Base-by-base conservation (phyloP, 257 asterid genomes). In the Schizonepeta tenuifolia region DNA sequence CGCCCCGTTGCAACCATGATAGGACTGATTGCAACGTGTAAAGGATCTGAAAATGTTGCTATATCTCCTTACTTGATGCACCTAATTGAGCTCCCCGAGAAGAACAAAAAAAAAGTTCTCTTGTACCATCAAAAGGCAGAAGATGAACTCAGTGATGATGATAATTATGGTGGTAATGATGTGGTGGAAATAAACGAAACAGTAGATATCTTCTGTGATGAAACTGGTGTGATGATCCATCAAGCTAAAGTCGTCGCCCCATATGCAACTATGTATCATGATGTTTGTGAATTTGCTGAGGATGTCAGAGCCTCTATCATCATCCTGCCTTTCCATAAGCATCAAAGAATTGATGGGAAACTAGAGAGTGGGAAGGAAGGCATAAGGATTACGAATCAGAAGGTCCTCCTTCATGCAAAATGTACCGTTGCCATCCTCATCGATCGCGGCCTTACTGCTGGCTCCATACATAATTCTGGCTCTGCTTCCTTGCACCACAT, bases 271-370 rank as follows among this genome's bases (percentile, higher is more conserved):
- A 90, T 95, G 97, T 79, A 78, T 35, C 56, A 73, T 20, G 99
- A 92, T 50, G 88, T 92, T 3, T 90, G 98, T 26, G 88, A 86
- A 50, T 85, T 68, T 58, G 90, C 96, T 9, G 86, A 80, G 78
- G 96, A 88, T 46, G 82, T 81, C 59, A 83, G 97, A 79, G 91
- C 96, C 6, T 85, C 97, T 14, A 72, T 95, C 51, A 80, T 92
- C 67, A 80, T 95, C 57, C 88, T 95, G 50, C 97, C 97, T 64
- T 95, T 92, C 81, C 99, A 95, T 83, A 95, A 95, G 78, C 97
- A 92, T 71, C 99, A 95, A 75, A 85, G 98, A 80, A 95, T 95
- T 1, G 99, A 95, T 67, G 99, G 99, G 14, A 95, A 92, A 68
- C 58, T 95, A 44, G 99, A 95, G 76, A 81, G 67, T 21, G 96